Evolutionary conservation across 1,139 yeast genomes (phyloP), one percentile per base, ranked within the genome.

Genomic region (Pichia sp.): DNA sequence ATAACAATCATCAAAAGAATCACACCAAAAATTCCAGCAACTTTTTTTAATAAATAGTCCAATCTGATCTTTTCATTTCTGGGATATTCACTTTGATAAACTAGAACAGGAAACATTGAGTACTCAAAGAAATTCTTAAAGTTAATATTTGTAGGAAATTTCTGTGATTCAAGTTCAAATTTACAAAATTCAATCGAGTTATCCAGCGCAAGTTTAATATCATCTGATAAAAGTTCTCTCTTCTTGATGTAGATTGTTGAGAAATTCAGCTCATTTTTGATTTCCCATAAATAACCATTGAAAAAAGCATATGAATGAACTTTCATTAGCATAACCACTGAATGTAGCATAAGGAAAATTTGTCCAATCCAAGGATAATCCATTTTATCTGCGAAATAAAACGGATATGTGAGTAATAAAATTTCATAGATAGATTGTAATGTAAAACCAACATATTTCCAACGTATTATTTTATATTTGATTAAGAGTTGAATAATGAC

Each of bases 71-170:
- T 66, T 18, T 73, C 64, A 0, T 89, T 87, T 56, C 96, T 73
- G 30, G 97, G 96, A 60, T 80, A 90, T 50, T 82, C 82, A 43
- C 85, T 74, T 51, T 85, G 82, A 59, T 85, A 85, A 27, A 92
- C 95, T 48, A 89, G 68, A 0, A 95, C 86, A n/a, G 98, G 98
- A 63, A 78, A 89, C 95, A 87, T 84, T 22, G 95, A 72, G 67
- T 75, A 92, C 64, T 71, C 74, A 62, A 89, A 87, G 63, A 74
- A 90, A 66, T 89, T 83, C 42, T 48, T 51, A 8, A 81, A 53
- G n/a, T 78, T 78, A 52, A 94, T 76, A 59, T 89, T 90, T 2
- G 66, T 56, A 0, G 97, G 97, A 66, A 87, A 90, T 39, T 64
- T 60, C 56, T 78, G 85, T 29, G 74, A 72, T 32, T 70, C 70